Conservation (phyloP, 208 protist genomes). For the Lotmaria passim region DNA sequence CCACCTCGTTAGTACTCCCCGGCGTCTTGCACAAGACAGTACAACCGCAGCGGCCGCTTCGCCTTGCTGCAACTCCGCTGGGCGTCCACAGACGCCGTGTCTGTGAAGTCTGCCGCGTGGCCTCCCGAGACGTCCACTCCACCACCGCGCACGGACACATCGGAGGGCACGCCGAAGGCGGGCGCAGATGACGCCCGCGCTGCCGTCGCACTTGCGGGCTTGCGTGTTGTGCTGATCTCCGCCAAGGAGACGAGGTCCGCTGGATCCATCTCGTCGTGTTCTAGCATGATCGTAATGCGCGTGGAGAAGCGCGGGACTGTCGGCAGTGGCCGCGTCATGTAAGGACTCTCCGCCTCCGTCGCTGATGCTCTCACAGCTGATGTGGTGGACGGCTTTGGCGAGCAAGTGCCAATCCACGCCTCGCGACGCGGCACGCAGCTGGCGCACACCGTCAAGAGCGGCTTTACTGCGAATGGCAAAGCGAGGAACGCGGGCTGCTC, state of each 20-base stretch:
- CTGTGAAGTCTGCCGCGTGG: not conserved
- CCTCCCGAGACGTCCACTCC: constrained; percentile 9
- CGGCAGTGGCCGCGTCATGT: constrained; percentile 41
- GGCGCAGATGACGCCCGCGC: not conserved
- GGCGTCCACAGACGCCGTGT: not conserved
- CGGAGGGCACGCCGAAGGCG: not conserved
- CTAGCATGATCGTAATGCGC: constrained; percentile 77
- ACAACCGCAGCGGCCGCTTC: constrained; percentile 45
- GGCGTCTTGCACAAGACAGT: constrained; percentile 81
- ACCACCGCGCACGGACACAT: constrained; percentile 24
- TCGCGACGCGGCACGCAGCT: constrained; percentile 80
- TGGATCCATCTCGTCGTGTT: constrained; percentile 75
- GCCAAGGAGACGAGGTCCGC: constrained; percentile 71
- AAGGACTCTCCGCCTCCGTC: constrained; percentile 9
- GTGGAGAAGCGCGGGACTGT: constrained; percentile 80
- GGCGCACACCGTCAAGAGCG: constrained; percentile 75
- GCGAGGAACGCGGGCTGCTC: constrained; percentile 29
- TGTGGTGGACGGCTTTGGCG: constrained; percentile 16
- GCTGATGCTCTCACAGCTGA: not conserved
- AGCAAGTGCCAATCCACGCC: constrained; percentile 51
- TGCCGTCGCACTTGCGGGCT: constrained; percentile 7
- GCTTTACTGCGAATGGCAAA: constrained; percentile 63
- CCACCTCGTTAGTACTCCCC: constrained; percentile 44
- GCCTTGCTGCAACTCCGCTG: not conserved
- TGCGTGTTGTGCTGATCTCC: constrained; percentile 48